A percentile compares a stretch with the other conserved stretches of the same genome.
These are phyloP conservation scores for Stygiomarasmius scandens DNA, from an alignment of 1,284 basidiomycete species.

Conservation along the genomic window DNA sequence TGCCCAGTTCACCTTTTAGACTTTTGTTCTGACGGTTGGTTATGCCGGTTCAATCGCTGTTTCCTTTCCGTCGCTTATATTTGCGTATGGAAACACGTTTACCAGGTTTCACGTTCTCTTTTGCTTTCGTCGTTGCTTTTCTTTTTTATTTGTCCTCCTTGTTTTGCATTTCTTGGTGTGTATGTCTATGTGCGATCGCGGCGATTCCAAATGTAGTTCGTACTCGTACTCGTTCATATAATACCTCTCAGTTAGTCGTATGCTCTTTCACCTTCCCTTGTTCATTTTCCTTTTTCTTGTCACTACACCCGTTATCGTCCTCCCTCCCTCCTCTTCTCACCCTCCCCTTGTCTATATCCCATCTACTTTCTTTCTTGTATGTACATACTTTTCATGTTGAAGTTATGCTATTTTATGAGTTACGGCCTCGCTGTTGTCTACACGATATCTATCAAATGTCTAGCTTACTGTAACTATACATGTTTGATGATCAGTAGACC, in stretches of 20 bases:
- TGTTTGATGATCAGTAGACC: background rate
- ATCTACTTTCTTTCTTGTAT: background rate
- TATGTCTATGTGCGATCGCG: slow-evolving; percentile 17
- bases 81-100: background rate
- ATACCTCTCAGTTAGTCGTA: background rate
- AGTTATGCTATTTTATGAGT: background rate
- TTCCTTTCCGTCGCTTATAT: slow-evolving; percentile 10
- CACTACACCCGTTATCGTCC: slow-evolving; percentile 1
- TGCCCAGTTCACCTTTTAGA: background rate
- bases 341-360: slow-evolving; percentile 5
- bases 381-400: too few relatives aligned
- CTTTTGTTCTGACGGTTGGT: background rate
- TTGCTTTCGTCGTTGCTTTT: slow-evolving; percentile 7
- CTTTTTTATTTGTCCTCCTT: slow-evolving; percentile 4
- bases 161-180: slow-evolving; percentile 3
- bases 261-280: background rate
- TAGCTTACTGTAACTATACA: background rate
- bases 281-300: background rate
- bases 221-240: slow-evolving; percentile 16
- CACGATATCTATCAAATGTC: background rate
- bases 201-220: slow-evolving; percentile 7
- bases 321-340: background rate
- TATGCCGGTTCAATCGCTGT: slow-evolving; percentile 1
- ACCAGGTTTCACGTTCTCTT: background rate
- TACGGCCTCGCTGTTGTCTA: background rate